A percentile compares a stretch with the other conserved stretches of the same genome.
These are phyloP conservation scores for Botrytis elliptica DNA, from an alignment of 2,329 filamentous ascomycete genomes.

Conservation along the genomic window DNA sequence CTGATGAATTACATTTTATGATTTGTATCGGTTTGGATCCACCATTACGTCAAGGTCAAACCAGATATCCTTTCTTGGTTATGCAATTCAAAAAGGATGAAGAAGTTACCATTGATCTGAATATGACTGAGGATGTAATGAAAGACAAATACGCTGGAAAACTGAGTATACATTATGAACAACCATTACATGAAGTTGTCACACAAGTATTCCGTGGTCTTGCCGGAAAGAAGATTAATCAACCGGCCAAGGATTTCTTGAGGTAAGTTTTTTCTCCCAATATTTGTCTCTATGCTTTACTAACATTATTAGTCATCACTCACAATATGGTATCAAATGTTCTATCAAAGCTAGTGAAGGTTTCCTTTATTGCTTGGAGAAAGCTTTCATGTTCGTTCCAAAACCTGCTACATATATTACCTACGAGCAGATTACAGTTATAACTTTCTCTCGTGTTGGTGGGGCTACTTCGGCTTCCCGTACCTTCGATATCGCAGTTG, in stretches of 20 bases:
- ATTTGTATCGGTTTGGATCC: conserved; percentile 94
- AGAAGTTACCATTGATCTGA: conserved; percentile 92
- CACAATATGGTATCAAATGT: conserved; percentile 95
- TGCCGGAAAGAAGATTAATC: conserved; percentile 91
- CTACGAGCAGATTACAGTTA: conserved; percentile 86
- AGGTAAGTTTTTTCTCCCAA: conserved; percentile 51
- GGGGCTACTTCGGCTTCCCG: conserved; percentile 90
- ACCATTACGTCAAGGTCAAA: conserved; percentile 93
- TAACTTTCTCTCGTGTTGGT: conserved; percentile 94
- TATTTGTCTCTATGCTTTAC: conserved; percentile 22
- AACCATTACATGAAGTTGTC: conserved; percentile 88
- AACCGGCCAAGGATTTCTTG: conserved; percentile 89
- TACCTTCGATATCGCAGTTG: conserved; percentile 95
- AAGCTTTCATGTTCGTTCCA: conserved; percentile 98
- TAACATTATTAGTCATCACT: conserved; percentile 66
- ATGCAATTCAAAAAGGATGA: conserved; percentile 99
- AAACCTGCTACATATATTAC: conserved; percentile 97
- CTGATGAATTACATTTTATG: conserved; percentile 95
- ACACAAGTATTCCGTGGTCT: conserved; percentile 94
- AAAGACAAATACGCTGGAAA: conserved; percentile 87
- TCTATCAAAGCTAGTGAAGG: conserved; percentile 99
- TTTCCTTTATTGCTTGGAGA: conserved; percentile 94
- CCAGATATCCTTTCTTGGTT: conserved; percentile 94
- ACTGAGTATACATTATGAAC: conserved; percentile 85
- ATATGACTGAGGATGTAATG: conserved; percentile 88